Evolutionary conservation across 164 flowering plant species (phyloP), one percentile per base, ranked within the genome.

Genomic region (Magnolia sinica): DNA sequence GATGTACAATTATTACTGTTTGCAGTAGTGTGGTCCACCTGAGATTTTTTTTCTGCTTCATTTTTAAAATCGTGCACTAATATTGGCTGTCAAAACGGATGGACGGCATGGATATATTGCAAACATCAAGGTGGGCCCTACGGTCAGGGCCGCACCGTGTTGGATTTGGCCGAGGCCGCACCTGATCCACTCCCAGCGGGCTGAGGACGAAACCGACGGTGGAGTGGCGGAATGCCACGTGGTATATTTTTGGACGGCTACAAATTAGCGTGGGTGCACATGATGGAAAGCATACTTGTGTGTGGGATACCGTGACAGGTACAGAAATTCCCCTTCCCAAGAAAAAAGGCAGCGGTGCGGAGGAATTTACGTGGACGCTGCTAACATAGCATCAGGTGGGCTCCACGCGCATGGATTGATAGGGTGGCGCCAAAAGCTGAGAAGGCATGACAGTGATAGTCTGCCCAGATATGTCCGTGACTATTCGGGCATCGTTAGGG

Each of bases 321-420:
- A 66, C 70, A 66, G 8, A 18, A 68, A 37, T 68, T 68, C 71
- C 18, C 50, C 27, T 68, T 68, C 51, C 71, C 71, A 7, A 68
- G 51, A 27, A 27, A 66, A 16, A 50, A 45, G 37, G 74, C 64
- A 23, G 50, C 64, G 74, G 64, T 27, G 16, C n/a, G 13, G 74
- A 72, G 74, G 74, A 55, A 27, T 72, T 72, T 72, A 55, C 64
- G 50, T 72, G 65, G 74, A 23, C 23, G 64, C 7, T 8, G 64
- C 64, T 22, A 5, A 7, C 3, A 58, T 55, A 55, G 4, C 23
- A 8, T 16, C 11, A 50, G 13, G 45, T 72, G 65, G 71, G 71
- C 18, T 20, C 51, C 50, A 68, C 71, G 16, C 29, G 51, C 0
- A 9, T 16, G 11, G 4, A 4, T n/a, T 7, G 51, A 37, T 68